Evolutionary conservation across 805 yeast genomes (phyloP).

Genomic region (Wickerhamomyces chambardii): DNA sequence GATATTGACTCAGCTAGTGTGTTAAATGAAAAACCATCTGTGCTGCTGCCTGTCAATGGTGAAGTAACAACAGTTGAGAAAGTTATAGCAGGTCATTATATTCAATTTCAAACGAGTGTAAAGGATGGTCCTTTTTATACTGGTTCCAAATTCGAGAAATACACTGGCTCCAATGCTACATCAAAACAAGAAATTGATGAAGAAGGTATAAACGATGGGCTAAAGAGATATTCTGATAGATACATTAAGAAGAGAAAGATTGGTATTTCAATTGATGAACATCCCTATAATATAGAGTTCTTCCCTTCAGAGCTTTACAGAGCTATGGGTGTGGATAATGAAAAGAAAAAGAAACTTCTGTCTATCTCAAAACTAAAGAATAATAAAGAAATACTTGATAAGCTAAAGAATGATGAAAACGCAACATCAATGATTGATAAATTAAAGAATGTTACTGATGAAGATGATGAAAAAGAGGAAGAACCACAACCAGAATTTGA

Average conservation of each 20-base stretch:
- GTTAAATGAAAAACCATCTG: conserved; percentile 25
- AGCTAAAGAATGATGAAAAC: conserved; percentile 17
- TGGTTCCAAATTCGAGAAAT: conserved; percentile 32
- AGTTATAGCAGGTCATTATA: conserved; percentile 41
- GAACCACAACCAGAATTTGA: conserved; percentile 26
- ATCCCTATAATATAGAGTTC: conserved; percentile 61
- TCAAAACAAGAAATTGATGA: conserved; percentile 21
- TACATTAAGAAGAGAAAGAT: conserved; percentile 64
- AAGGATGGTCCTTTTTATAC: conserved; percentile 62
- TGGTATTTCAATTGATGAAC: conserved; percentile 67
- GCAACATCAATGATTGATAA: conserved; percentile 34
- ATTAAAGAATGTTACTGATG: conserved; percentile 39
- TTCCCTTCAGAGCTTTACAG: conserved; percentile 73
- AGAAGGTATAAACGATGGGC: conserved; percentile 51
- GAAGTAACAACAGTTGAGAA: conserved; percentile 42
- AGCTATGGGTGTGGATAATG: conserved; percentile 57
- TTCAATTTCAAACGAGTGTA: conserved; percentile 43
- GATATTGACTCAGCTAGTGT: conserved; percentile 38
- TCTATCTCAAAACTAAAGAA: conserved; percentile 27
- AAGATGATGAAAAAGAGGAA: conserved; percentile 31
- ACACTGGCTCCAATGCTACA: conserved; percentile 10
- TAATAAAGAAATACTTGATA: conserved; percentile 13
- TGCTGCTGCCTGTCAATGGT: conserved; percentile 59
- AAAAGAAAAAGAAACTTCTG: conserved; percentile 39
- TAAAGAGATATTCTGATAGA: conserved; percentile 74